Evolutionary conservation across 768 basidiomycete genomes (phyloP), one percentile per base, ranked within the genome.

Genomic region (Podaxis carcinomalis): DNA sequence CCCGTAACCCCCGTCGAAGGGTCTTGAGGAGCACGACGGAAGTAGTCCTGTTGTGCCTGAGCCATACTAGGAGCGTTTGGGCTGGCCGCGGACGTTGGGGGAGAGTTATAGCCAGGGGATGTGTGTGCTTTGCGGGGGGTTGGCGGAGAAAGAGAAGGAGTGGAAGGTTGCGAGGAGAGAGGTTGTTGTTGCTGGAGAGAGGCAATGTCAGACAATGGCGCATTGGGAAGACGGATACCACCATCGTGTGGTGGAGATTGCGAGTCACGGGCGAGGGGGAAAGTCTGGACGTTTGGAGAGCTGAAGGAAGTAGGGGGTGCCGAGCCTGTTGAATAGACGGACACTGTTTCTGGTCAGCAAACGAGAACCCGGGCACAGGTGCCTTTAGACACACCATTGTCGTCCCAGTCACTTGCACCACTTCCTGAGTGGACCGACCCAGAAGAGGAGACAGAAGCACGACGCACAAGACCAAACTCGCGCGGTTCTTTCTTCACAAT

Each of bases 331-430:
- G 85, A 87, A 68, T 83, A 83, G 16, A 80, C 71, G 1, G 80
- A 81, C 3, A 78, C 82, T 83, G 65, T 4, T 59, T 32, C 36
- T 63, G 27, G 56, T 64, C 47, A 71, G 70, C 59, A 68, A 53
- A 62, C 60, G 51, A 58, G 57, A n/a, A 57, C 61, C 39, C 50
- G 61, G 67, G 51, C 28, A 59, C 56, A 53, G 62, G 63, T 42
- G 57, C 56, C 40, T 56, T 61, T 66, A 27, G 36, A 77, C 88
- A 69, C 70, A 90, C 90, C 80, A 74, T 75, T 83, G 71, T 92
- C 90, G 69, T 93, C 90, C 90, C 90, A 93, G 69, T 93, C 91
- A 64, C 89, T 90, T 7, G 78, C 79, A 47, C 80, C 83, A 65
- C 82, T 80, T 65, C 79, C 80, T 0, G 82, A 84, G 52, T 81